These are phyloP conservation scores for Logfia minima DNA, from an alignment of 129 eudicot genomes.

Conservation along the genomic window DNA sequence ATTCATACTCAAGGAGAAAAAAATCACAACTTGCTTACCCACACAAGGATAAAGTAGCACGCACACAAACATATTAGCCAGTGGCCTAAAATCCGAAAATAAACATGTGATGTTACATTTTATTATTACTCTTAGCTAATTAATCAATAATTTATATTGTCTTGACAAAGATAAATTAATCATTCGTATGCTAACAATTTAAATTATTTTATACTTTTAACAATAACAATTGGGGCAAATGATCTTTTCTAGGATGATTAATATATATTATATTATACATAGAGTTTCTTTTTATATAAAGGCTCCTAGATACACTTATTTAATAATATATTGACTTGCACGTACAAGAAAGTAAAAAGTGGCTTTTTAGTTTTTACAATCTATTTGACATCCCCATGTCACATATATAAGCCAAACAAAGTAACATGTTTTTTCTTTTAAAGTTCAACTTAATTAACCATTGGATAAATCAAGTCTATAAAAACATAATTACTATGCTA, in stretches of 20 bases:
- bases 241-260: too few species aligned
- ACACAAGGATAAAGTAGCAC: too few species aligned
- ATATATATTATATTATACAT: background rate
- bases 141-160: too few species aligned
- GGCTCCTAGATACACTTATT: background rate
- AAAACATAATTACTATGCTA: slow-evolving; percentile 37
- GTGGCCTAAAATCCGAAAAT: too few species aligned
- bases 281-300: background rate
- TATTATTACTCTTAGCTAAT: too few species aligned
- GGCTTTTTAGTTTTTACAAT: slow-evolving; percentile 11
- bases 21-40: too few species aligned
- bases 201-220: too few species aligned
- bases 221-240: too few species aligned
- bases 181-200: background rate
- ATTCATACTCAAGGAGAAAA: too few species aligned
- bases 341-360: slow-evolving; percentile 17
- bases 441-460: background rate
- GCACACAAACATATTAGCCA: too few species aligned
- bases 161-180: too few species aligned
- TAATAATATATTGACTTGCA: background rate
- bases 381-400: slow-evolving; percentile 21
- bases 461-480: slow-evolving; percentile 26
- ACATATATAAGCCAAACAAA: background rate
- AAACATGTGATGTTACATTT: too few species aligned
- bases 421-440: background rate